Evolutionary conservation across 495 filamentous ascomycete genomes (phyloP).

Genomic region (Lophium mytilinum): DNA sequence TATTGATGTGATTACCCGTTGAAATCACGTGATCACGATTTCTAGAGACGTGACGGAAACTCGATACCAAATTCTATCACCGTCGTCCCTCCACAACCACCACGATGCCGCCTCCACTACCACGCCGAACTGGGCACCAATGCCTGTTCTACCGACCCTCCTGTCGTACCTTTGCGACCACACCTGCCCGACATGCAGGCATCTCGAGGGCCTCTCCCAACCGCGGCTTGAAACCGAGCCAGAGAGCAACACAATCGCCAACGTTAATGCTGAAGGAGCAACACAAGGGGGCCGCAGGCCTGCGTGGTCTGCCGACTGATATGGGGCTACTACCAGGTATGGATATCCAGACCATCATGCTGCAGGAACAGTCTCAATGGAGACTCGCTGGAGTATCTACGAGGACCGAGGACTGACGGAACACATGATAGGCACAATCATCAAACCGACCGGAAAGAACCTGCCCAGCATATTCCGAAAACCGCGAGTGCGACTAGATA

Average conservation of each 20-base stretch:
- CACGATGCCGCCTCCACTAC: background rate
- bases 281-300: background rate
- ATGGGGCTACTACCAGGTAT: background rate
- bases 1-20: too few species aligned
- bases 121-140: background rate
- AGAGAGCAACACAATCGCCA: background rate
- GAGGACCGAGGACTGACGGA: background rate
- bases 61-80: background rate
- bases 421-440: constrained; percentile 42
- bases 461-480: constrained; percentile 47
- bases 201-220: too few species aligned
- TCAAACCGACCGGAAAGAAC: constrained; percentile 49
- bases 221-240: background rate
- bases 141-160: background rate
- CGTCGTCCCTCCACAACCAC: background rate
- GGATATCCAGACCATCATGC: background rate
- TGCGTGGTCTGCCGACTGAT: background rate
- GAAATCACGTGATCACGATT: background rate
- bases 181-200: too few species aligned
- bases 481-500: constrained; percentile 31
- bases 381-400: background rate
- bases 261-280: background rate
- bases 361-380: background rate
- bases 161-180: background rate
- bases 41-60: background rate